Evolutionary conservation across 2,329 filamentous ascomycete genomes (phyloP).

Genomic region (Myriosclerotinia scirpicola): DNA sequence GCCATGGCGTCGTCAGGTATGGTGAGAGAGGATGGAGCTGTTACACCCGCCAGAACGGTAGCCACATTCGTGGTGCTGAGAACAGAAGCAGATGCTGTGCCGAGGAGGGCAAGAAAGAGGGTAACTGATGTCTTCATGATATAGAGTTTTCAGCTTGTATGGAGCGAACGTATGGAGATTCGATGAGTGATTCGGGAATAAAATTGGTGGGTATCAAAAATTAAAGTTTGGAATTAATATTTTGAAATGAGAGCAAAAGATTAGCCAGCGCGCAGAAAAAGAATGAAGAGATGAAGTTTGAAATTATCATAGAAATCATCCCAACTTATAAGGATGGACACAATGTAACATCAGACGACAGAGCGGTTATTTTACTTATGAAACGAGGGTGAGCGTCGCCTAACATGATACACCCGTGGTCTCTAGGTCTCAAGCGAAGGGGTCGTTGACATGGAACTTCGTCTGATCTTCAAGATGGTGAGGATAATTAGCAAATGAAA

Average conservation of each 20-base stretch:
- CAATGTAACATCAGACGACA: slow-evolving; percentile 8
- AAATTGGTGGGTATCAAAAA: background rate
- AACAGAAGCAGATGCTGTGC: slow-evolving; percentile 28
- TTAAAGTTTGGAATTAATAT: slow-evolving; percentile 8
- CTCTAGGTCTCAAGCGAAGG: slow-evolving; percentile 14
- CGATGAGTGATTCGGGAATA: background rate
- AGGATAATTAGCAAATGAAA: slow-evolving; percentile 8
- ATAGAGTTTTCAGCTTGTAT: slow-evolving; percentile 10
- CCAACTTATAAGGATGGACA: slow-evolving; percentile 26
- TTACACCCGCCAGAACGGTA: slow-evolving; percentile 30
- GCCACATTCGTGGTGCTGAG: slow-evolving; percentile 31
- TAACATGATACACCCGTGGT: slow-evolving; percentile 15
- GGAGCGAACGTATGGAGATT: slow-evolving; percentile 2
- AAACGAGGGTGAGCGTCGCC: slow-evolving; percentile 3
- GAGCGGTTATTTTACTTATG: background rate
- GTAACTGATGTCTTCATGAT: slow-evolving; percentile 25
- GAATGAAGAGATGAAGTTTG: slow-evolving; percentile 10
- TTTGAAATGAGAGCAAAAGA: slow-evolving; percentile 22
- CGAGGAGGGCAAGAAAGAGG: slow-evolving; percentile 26
- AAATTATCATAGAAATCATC: slow-evolving; percentile 3
- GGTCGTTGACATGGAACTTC: slow-evolving; percentile 10
- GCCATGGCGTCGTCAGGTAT: slow-evolving; percentile 32
- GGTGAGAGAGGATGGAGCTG: slow-evolving; percentile 27
- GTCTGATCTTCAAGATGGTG: slow-evolving; percentile 30
- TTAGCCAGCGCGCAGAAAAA: slow-evolving; percentile 28